phyloP scores from a whole-genome alignment of 169 alveolate genomes.

The Eimeria brunetti region DNA sequence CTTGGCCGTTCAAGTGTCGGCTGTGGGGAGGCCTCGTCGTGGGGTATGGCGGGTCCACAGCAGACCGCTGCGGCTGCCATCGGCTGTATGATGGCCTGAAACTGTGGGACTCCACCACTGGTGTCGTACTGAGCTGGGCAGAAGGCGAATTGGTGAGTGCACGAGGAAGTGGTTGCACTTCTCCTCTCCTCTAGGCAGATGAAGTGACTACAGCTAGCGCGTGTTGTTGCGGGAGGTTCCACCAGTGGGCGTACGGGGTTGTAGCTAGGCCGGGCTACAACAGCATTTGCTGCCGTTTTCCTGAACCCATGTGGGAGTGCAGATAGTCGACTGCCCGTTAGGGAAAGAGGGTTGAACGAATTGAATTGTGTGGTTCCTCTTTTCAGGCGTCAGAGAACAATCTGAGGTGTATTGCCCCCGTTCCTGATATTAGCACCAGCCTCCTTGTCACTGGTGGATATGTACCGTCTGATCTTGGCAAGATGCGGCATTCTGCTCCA shows the following conservation, averaged over 20 bases:
- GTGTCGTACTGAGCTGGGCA: conserved; percentile 79
- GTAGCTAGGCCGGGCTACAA: not conserved
- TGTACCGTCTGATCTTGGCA: not conserved
- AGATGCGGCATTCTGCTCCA: conserved; percentile 15
- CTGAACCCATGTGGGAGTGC: not conserved
- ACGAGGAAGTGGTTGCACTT: not conserved
- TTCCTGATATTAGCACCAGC: conserved; percentile 65
- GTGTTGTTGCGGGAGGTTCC: not conserved
- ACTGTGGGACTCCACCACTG: conserved; percentile 78
- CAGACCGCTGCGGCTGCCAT: conserved; percentile 41
- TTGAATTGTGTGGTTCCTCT: not conserved
- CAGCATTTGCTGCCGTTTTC: not conserved
- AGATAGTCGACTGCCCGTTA: not conserved
- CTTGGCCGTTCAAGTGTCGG: conserved; percentile 42
- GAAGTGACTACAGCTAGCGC: not conserved
- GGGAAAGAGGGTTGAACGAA: not conserved
- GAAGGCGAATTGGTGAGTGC: conserved; percentile 74
- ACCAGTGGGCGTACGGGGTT: not conserved
- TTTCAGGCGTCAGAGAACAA: conserved; percentile 41
- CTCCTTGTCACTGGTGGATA: conserved; percentile 71
- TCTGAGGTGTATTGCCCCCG: conserved; percentile 37
- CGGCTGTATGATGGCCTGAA: conserved; percentile 74
- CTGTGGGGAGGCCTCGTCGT: conserved; percentile 81
- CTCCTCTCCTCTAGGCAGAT: not conserved
- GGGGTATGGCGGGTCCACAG: conserved; percentile 77